Evolutionary conservation across 805 yeast genomes (phyloP).

Genomic region (Zygosaccharomyces kombuchaensis): DNA sequence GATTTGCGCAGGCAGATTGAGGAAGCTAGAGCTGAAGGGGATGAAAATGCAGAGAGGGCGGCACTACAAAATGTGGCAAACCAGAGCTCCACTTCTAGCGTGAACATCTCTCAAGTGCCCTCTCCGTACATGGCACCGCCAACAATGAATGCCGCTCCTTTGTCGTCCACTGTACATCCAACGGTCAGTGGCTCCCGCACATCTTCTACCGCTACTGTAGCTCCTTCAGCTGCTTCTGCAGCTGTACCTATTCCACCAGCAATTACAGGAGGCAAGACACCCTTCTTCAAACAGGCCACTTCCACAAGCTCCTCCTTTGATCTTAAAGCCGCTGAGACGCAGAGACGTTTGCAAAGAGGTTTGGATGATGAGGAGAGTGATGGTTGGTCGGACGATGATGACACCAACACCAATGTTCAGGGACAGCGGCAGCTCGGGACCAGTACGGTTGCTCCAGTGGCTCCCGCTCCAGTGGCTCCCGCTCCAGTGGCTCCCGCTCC

Average conservation of each 20-base stretch:
- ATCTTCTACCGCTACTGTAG: background rate
- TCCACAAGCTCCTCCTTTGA: conserved; percentile 41
- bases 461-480: conserved; percentile 9
- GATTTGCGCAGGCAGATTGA: conserved; percentile 57
- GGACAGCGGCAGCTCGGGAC: conserved; percentile 30
- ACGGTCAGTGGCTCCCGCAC: background rate
- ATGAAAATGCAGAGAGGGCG: conserved; percentile 31
- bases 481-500: conserved; percentile 8
- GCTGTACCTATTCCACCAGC: conserved; percentile 6
- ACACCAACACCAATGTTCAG: conserved; percentile 9
- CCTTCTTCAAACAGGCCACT: conserved; percentile 53
- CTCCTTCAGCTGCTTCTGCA: background rate
- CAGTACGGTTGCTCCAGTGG: conserved; percentile 6
- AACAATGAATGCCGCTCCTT: background rate
- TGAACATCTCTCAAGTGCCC: background rate
- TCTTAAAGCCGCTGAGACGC: conserved; percentile 58
- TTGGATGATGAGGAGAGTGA: conserved; percentile 34
- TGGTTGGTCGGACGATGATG: conserved; percentile 37
- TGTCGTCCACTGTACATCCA: background rate
- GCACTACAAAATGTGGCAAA: conserved; percentile 17
- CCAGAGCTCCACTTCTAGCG: conserved; percentile 2
- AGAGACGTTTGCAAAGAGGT: conserved; percentile 66
- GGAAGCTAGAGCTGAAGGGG: conserved; percentile 44
- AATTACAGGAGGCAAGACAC: conserved; percentile 36
- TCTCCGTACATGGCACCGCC: background rate